Evolutionary conservation across 257 asterid genomes (phyloP).

Genomic region (Ilex asprella): DNA sequence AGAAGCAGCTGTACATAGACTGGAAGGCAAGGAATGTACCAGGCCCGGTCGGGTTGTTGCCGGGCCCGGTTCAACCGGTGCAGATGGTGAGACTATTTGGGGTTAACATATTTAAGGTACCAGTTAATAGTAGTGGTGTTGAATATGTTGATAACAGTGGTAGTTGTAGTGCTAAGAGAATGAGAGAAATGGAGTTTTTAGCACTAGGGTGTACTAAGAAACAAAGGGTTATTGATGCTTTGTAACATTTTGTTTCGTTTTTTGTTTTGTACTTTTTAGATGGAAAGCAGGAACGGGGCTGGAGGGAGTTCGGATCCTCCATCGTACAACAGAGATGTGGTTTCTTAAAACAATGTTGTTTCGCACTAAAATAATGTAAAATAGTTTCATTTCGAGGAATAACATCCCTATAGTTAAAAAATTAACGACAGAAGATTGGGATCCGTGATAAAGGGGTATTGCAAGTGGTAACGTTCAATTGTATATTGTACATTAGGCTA

Average conservation of each 20-base stretch:
- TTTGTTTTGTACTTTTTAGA: not conserved
- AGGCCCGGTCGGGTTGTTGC: not conserved
- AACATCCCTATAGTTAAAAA: no score
- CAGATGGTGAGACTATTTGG: slow-evolving; percentile 57
- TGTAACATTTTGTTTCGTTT: slow-evolving; percentile 32
- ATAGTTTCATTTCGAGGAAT: no score
- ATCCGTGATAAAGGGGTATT: no score
- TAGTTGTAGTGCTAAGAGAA: slow-evolving; percentile 53
- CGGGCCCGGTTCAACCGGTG: slow-evolving; percentile 15
- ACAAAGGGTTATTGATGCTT: slow-evolving; percentile 61
- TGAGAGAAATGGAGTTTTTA: slow-evolving; percentile 50
- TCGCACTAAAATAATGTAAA: no score
- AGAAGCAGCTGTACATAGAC: slow-evolving; percentile 60
- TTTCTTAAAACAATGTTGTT: no score
- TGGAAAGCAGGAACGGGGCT: no score
- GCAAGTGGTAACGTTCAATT: no score
- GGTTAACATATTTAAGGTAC: slow-evolving; percentile 49
- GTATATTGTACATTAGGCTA: no score
- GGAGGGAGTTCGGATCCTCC: no score
- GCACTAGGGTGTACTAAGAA: slow-evolving; percentile 51
- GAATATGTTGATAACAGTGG: slow-evolving; percentile 5
- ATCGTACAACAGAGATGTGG: no score
- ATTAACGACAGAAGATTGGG: no score
- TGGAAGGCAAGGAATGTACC: slow-evolving; percentile 33
- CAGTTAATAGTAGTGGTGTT: slow-evolving; percentile 14